Evolutionary conservation across 306 rosid species (phyloP).

Genomic region (Trifolium pratense): DNA sequence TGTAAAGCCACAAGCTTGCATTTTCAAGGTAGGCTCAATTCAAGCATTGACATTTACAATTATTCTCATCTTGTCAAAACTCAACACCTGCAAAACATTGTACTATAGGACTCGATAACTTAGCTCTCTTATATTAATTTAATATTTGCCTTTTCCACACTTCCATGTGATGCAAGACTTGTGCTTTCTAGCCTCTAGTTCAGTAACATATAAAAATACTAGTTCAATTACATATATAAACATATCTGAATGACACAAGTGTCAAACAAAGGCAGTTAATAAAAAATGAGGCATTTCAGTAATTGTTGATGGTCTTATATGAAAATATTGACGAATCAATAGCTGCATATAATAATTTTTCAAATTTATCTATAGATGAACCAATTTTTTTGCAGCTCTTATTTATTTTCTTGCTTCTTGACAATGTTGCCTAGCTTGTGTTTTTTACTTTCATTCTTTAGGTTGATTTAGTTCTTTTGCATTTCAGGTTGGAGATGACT

Average conservation of each 20-base stretch:
- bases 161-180: neutral
- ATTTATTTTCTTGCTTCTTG: constrained; percentile 28
- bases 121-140: neutral
- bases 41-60: constrained; percentile 21
- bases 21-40: constrained; percentile 70
- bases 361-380: constrained; percentile 3
- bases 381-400: neutral
- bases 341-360: neutral
- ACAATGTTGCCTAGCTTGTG: constrained; percentile 22
- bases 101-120: neutral
- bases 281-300: constrained; percentile 12
- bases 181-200: neutral
- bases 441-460: constrained; percentile 28
- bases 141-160: constrained; percentile 7
- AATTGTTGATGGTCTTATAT: neutral
- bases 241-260: neutral
- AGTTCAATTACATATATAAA: neutral
- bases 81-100: constrained; percentile 22
- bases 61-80: constrained; percentile 24
- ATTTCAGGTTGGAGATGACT: constrained; percentile 95
- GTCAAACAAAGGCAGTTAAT: constrained; percentile 6
- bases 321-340: constrained; percentile 18
- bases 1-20: constrained; percentile 92
- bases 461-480: constrained; percentile 44
- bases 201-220: neutral